Evolutionary conservation across 164 flowering plant genomes (phyloP).

Genomic region (Sextonia rubra): DNA sequence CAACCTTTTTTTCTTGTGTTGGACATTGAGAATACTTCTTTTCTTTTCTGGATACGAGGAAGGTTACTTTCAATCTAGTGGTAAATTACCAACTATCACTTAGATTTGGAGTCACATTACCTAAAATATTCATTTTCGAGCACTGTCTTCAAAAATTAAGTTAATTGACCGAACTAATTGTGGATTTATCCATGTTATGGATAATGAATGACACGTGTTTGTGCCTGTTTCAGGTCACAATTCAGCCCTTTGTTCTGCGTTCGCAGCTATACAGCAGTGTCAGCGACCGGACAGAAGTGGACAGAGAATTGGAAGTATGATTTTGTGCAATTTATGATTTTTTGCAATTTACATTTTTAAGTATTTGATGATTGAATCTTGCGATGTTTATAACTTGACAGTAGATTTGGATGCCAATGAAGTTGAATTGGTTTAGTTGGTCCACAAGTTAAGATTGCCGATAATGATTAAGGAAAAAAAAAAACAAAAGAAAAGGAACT

Average conservation of each 20-base stretch:
- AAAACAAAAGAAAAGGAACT: too few species aligned
- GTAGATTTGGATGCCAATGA: not conserved
- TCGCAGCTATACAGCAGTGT: conserved; percentile 92
- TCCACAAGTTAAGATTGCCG: not conserved
- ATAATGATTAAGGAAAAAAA: not conserved
- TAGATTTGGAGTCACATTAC: not conserved
- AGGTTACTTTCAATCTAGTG: too few species aligned
- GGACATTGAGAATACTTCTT: not conserved
- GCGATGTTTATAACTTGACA: not conserved
- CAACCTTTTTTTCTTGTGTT: not conserved
- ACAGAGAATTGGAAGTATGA: conserved; percentile 86
- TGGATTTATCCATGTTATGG: too few species aligned
- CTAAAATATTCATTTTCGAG: too few species aligned
- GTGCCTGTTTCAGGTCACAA: conserved; percentile 42
- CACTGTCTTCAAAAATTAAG: too few species aligned
- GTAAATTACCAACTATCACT: not conserved
- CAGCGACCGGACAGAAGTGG: conserved; percentile 83
- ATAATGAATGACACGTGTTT: not conserved
- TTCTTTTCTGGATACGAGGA: too few species aligned
- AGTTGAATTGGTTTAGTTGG: not conserved
- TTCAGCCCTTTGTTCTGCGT: conserved; percentile 69
- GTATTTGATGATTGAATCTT: not conserved
- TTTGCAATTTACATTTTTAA: not conserved
- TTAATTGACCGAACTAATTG: too few species aligned
- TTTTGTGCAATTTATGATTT: conserved; percentile 1